These are phyloP conservation scores for Solanum acaule DNA, from an alignment of 257 asterid species.

Conservation along the genomic window DNA sequence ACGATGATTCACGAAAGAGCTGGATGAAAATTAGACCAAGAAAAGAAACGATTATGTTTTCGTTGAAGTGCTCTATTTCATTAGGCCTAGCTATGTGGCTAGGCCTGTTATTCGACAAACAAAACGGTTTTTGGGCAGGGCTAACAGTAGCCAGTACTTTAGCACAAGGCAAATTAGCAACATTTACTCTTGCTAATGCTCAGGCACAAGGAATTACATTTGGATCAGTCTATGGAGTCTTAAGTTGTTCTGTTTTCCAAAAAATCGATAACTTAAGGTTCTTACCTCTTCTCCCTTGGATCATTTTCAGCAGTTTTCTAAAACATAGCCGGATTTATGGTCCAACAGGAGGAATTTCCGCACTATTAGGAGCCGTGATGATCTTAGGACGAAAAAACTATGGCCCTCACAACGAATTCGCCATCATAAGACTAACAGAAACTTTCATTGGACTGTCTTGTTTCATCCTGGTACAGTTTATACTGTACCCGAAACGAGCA, in stretches of 20 bases:
- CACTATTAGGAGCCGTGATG: constrained; percentile 53
- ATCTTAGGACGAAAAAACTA: constrained; percentile 54
- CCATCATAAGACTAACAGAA: constrained; percentile 44
- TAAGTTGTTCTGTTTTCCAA: constrained; percentile 36
- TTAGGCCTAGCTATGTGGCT: constrained; percentile 48
- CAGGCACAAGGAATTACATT: constrained; percentile 68
- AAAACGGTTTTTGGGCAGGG: constrained; percentile 63
- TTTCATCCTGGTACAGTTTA: constrained; percentile 38
- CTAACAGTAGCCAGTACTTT: constrained; percentile 55
- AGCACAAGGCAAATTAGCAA: constrained; percentile 36
- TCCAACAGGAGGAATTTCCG: constrained; percentile 46
- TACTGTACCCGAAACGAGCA: constrained; percentile 44
- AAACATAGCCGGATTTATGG: constrained; percentile 62
- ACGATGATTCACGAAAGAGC: background rate
- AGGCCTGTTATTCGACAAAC: constrained; percentile 36
- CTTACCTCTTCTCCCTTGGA: constrained; percentile 65
- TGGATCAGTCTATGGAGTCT: constrained; percentile 62
- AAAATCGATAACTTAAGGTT: constrained; percentile 18
- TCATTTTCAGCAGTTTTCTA: constrained; percentile 36
- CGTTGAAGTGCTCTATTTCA: constrained; percentile 48
- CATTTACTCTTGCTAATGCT: constrained; percentile 45
- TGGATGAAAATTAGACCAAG: constrained; percentile 9
- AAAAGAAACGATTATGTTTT: constrained; percentile 22
- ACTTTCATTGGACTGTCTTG: constrained; percentile 47
- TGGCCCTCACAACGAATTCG: constrained; percentile 44